phyloP scores from a whole-genome alignment of 2,329 filamentous ascomycete genomes.

The Lasiodiplodia citricola region DNA sequence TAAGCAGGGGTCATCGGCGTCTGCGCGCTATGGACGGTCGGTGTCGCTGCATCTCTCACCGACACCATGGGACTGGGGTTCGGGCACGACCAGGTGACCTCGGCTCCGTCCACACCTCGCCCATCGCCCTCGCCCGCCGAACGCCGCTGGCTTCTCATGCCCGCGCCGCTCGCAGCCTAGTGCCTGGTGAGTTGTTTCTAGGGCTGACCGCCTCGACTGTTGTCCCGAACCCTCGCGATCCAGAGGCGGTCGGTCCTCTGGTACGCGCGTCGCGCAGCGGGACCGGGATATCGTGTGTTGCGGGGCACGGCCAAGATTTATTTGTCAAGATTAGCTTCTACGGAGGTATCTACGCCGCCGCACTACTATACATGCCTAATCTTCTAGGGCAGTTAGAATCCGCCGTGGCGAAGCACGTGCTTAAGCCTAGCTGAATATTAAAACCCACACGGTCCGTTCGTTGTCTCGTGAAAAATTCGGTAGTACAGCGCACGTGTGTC shows the following conservation, averaged over 20 bases:
- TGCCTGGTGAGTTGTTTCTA: conserved; percentile 1
- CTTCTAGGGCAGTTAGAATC: not conserved
- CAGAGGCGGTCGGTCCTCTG: not conserved
- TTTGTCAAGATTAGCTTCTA: not conserved
- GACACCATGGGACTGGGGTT: conserved; percentile 12
- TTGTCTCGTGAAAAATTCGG: not conserved
- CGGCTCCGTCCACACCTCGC: not conserved
- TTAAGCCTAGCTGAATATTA: not conserved
- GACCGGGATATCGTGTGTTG: not conserved
- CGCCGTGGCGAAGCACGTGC: not conserved
- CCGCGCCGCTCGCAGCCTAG: conserved; percentile 1
- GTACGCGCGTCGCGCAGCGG: conserved; percentile 2
- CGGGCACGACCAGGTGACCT: conserved; percentile 5
- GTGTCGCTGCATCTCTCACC: conserved; percentile 7
- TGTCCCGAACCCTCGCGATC: not conserved
- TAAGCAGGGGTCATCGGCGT: not conserved
- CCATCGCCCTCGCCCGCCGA: not conserved
- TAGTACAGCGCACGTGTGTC: not conserved
- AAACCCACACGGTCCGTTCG: not conserved
- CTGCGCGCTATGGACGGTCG: not conserved
- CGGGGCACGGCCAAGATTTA: not conserved
- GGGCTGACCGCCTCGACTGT: conserved; percentile 5
- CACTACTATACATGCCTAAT: not conserved
- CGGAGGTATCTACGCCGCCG: not conserved
- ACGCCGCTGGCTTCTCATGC: not conserved